Conservation (phyloP, 352 stramenopile species). For the Phytophthora agathidicida region DNA sequence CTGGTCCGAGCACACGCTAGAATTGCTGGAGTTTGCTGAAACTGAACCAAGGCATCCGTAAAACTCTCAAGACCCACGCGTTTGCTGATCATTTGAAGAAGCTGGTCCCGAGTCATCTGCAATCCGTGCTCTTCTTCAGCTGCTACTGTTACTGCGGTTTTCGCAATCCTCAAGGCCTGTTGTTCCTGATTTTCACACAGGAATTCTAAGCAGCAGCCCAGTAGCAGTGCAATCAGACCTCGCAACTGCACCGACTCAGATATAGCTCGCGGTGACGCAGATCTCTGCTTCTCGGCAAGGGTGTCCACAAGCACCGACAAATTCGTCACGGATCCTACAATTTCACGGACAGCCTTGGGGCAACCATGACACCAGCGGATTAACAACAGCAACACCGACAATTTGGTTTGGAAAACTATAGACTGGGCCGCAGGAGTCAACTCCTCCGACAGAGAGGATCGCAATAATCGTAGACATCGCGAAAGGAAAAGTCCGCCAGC, state of each 20-base stretch:
- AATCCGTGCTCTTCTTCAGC: slow-evolving; percentile 15
- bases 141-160: slow-evolving; percentile 6
- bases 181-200: slow-evolving; percentile 42
- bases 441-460: slow-evolving; percentile 2
- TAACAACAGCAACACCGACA: slow-evolving; percentile 57
- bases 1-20: slow-evolving; percentile 51
- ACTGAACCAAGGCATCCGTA: slow-evolving; percentile 67
- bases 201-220: slow-evolving; percentile 68
- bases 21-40: slow-evolving; percentile 63
- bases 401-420: slow-evolving; percentile 57
- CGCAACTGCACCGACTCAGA: slow-evolving; percentile 42
- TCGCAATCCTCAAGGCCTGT: slow-evolving; percentile 29
- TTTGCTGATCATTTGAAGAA: slow-evolving; percentile 75
- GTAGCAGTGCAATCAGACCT: slow-evolving; percentile 54
- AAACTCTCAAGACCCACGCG: slow-evolving; percentile 67
- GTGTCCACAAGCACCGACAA: slow-evolving; percentile 58
- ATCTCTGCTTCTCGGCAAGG: slow-evolving; percentile 17
- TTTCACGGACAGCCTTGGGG: slow-evolving; percentile 60
- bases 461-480: slow-evolving; percentile 57
- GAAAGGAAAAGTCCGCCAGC: slow-evolving; percentile 66
- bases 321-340: slow-evolving; percentile 63
- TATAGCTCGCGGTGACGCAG: slow-evolving; percentile 7
- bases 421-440: slow-evolving; percentile 27
- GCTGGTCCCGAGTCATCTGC: slow-evolving; percentile 60
- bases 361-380: slow-evolving; percentile 69